A percentile compares a stretch with the other conserved stretches of the same genome.
Evolutionary conservation across 257 asterid genomes (phyloP).

Genomic region (Prunella vulgaris): DNA sequence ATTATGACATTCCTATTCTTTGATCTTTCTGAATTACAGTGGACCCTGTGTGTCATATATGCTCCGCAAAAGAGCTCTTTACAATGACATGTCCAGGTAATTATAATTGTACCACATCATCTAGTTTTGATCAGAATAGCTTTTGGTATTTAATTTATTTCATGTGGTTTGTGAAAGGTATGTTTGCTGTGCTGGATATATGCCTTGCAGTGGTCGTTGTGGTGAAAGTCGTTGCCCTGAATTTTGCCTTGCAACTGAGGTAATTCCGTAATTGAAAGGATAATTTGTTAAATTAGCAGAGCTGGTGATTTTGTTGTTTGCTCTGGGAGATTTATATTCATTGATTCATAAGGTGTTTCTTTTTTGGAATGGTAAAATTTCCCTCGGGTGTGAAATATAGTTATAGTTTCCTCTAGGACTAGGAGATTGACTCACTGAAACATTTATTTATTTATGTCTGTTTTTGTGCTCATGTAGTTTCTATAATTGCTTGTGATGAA

Average conservation of each 20-base stretch:
- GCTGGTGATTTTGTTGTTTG: neutral
- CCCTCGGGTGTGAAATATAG: neutral
- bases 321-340: neutral
- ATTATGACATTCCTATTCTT: neutral
- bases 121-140: neutral
- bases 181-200: slow-evolving; percentile 95
- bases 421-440: neutral
- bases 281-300: neutral
- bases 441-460: neutral
- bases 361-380: neutral
- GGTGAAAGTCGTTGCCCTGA: slow-evolving; percentile 98
- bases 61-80: slow-evolving; percentile 97
- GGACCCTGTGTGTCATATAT: slow-evolving; percentile 92
- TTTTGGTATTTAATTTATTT: slow-evolving; percentile 11
- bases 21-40: slow-evolving; percentile 40
- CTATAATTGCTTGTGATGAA: neutral
- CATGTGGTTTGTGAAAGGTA: slow-evolving; percentile 46
- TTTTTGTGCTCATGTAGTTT: neutral
- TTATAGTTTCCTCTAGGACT: neutral
- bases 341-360: slow-evolving; percentile 6
- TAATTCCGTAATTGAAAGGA: slow-evolving; percentile 33
- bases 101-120: slow-evolving; percentile 11
- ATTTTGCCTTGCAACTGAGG: slow-evolving; percentile 99
- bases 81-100: slow-evolving; percentile 98
- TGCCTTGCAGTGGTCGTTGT: slow-evolving; percentile 99